These are phyloP conservation scores for Clarireedia monteithiana DNA, from an alignment of 2,329 filamentous ascomycete genomes.

Conservation along the genomic window DNA sequence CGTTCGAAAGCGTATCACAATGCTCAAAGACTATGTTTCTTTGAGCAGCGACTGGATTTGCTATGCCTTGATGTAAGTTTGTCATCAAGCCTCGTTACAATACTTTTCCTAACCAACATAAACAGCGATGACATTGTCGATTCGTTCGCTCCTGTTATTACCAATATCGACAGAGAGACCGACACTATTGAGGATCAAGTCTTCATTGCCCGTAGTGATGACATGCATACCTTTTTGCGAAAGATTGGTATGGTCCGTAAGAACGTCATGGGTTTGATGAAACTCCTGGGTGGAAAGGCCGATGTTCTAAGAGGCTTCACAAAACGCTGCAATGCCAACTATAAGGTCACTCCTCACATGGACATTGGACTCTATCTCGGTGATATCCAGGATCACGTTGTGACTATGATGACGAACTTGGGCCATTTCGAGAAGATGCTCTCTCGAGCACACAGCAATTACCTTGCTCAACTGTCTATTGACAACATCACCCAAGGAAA, in stretches of 20 bases:
- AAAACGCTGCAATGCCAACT: constrained; percentile 97
- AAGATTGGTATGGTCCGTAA: constrained; percentile 87
- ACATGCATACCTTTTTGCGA: constrained; percentile 79
- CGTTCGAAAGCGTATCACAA: constrained; percentile 84
- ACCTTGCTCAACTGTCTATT: constrained; percentile 88
- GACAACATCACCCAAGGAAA: constrained; percentile 86
- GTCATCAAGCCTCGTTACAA: not conserved
- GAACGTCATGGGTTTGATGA: constrained; percentile 88
- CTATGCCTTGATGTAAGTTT: constrained; percentile 84
- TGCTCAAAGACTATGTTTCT: constrained; percentile 89
- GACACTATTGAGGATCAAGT: constrained; percentile 94
- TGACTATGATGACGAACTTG: constrained; percentile 97
- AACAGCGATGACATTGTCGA: constrained; percentile 90
- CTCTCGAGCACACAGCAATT: constrained; percentile 88
- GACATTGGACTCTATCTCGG: constrained; percentile 95
- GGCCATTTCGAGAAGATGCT: constrained; percentile 97
- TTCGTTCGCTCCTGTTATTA: constrained; percentile 84
- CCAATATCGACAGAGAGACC: constrained; percentile 77
- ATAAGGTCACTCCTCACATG: constrained; percentile 87
- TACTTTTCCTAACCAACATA: constrained; percentile 13
- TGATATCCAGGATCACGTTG: constrained; percentile 98
- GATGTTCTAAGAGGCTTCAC: constrained; percentile 96
- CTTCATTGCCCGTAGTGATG: constrained; percentile 83
- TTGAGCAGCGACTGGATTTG: constrained; percentile 98
- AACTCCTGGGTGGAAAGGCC: constrained; percentile 92